Conservation (phyloP, 2,329 filamentous ascomycete species). For the Trichoderma lentiforme region DNA sequence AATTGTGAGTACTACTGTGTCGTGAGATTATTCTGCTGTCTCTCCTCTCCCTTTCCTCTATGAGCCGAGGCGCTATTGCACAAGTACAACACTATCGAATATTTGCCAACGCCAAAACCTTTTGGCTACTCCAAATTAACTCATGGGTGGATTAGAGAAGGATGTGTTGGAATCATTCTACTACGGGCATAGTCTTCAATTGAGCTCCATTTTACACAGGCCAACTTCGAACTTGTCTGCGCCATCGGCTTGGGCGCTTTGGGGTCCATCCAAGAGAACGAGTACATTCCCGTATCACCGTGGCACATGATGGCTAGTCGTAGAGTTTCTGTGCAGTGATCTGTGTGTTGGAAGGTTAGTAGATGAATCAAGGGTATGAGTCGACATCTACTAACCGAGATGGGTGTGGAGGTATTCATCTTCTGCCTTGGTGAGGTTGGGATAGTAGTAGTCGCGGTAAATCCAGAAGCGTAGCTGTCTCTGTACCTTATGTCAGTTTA, state of each 20-base stretch:
- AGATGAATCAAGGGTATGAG: neutral
- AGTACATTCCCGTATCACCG: neutral
- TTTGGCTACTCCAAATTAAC: too few species aligned
- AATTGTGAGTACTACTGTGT: too few species aligned
- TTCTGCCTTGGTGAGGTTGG: neutral
- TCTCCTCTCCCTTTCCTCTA: too few species aligned
- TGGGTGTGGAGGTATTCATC: neutral
- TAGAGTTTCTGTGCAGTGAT: neutral
- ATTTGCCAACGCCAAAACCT: too few species aligned
- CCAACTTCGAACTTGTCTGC: neutral
- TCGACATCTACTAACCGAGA: neutral
- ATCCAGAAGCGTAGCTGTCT: neutral
- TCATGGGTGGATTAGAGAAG: neutral
- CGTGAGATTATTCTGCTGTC: too few species aligned
- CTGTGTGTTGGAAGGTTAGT: neutral
- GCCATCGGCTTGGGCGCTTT: neutral
- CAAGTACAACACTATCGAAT: too few species aligned
- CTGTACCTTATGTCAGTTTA: neutral
- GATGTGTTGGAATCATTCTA: neutral
- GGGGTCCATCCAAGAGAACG: neutral
- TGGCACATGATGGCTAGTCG: neutral
- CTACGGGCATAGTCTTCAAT: neutral
- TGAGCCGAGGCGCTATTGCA: too few species aligned
- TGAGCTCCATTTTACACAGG: neutral
- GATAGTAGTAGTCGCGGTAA: neutral